phyloP scores from a whole-genome alignment of 192 early-diverging fungal genomes.

The Podila verticillata region DNA sequence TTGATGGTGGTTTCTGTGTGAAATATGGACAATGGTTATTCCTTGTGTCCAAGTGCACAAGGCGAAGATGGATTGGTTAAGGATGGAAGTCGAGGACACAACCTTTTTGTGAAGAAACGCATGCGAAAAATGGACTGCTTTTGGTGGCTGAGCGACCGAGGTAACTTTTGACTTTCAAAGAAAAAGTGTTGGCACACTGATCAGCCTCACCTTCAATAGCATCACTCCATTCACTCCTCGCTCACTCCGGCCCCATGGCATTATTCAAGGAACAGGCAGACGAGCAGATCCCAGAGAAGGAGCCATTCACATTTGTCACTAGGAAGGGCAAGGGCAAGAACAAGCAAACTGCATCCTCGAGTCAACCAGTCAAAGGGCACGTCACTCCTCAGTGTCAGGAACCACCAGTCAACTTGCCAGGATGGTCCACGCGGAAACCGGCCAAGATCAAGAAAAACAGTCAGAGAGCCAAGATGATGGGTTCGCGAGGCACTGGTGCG shows the following conservation, averaged over 20 bases:
- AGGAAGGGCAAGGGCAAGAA: conserved; percentile 10
- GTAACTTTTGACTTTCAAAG: neutral
- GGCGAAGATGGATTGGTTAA: neutral
- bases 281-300: conserved; percentile 4
- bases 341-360: neutral
- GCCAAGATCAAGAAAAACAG: conserved; percentile 41
- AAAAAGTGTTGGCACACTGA: neutral
- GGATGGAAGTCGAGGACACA: neutral
- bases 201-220: neutral
- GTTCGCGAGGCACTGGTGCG: neutral
- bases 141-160: neutral
- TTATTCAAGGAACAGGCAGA: neutral
- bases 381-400: neutral
- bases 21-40: neutral
- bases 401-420: conserved; percentile 15
- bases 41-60: neutral
- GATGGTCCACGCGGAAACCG: conserved; percentile 20
- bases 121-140: neutral
- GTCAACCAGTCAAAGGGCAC: neutral
- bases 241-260: neutral
- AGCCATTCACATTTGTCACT: conserved; percentile 30
- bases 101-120: neutral
- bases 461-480: conserved; percentile 41
- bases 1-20: too few relatives aligned
- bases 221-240: neutral